Percentiles rank a stretch among this genome's conserved stretches.
Conservation (phyloP, 176 grass and related monocot genomes). For the Rhynchospora tenuis region DNA sequence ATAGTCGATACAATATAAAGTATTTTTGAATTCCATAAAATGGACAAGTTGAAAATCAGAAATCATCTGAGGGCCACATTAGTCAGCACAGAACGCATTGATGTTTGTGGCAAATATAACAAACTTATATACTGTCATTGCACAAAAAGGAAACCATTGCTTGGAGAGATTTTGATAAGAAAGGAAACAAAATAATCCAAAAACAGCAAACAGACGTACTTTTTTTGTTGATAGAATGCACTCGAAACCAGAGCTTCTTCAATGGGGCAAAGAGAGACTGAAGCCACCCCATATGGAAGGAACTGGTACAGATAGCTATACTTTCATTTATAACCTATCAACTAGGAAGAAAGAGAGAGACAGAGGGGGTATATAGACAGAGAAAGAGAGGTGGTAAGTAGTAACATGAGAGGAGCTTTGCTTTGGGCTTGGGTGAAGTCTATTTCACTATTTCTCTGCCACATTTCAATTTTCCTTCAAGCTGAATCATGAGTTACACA, state of each 20-base stretch:
- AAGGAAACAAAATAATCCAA: background rate
- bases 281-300: constrained; percentile 61
- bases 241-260: constrained; percentile 82
- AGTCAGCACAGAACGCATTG: background rate
- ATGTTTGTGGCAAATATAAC: background rate
- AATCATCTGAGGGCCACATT: background rate
- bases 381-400: constrained; percentile 1
- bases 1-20: background rate
- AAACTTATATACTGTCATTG: background rate
- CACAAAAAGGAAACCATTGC: background rate
- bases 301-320: background rate
- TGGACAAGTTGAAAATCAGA: background rate
- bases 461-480: constrained; percentile 31
- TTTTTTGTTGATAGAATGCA: constrained; percentile 73
- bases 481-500: constrained; percentile 49
- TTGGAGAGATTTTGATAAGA: background rate
- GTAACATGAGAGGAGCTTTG: constrained; percentile 14
- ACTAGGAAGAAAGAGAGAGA: constrained; percentile 3
- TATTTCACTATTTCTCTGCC: constrained; percentile 44
- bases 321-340: constrained; percentile 23
- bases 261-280: constrained; percentile 65
- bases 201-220: constrained; percentile 35
- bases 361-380: background rate
- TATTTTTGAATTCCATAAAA: background rate
- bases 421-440: constrained; percentile 53